Conservation (phyloP, 73 alveolate species). For the Symbiodinium pilosum region DNA sequence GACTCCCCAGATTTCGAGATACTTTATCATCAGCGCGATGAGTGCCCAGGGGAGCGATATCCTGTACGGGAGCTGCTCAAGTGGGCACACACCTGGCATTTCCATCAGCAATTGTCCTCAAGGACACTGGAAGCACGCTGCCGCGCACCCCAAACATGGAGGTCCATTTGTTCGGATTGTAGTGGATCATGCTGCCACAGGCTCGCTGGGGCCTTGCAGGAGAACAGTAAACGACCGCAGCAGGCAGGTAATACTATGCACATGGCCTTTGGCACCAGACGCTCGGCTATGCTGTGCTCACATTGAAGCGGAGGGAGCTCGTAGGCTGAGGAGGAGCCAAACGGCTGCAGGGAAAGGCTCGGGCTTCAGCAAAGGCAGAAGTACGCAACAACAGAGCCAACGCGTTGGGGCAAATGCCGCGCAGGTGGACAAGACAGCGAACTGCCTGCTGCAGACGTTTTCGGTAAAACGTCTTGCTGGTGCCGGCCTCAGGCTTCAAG, state of each 20-base stretch:
- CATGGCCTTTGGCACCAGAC: not conserved
- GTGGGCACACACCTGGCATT: not conserved
- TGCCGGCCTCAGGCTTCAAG: not conserved
- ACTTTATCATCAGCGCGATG: not conserved
- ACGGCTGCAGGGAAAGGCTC: not conserved
- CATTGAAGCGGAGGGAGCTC: too few species aligned
- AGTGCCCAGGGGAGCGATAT: conserved; percentile 11
- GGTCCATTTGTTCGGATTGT: conserved; percentile 17
- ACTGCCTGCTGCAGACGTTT: conserved; percentile 14
- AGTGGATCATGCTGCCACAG: conserved; percentile 25
- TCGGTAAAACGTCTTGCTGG: not conserved
- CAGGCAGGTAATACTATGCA: not conserved
- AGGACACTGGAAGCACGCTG: conserved; percentile 20
- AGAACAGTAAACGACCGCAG: not conserved
- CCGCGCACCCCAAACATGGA: not conserved
- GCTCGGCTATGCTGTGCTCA: too few species aligned
- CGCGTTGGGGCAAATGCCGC: not conserved
- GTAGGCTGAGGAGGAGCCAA: not conserved
- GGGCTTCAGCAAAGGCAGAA: not conserved
- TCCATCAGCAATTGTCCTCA: not conserved
- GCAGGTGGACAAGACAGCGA: not conserved
- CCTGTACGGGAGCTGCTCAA: not conserved
- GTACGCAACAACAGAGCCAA: not conserved
- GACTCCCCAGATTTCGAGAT: not conserved
- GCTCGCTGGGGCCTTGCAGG: too few species aligned